Evolutionary conservation across 1,284 basidiomycete species (phyloP).

Genomic region (Cryptococcus wingfieldii): DNA sequence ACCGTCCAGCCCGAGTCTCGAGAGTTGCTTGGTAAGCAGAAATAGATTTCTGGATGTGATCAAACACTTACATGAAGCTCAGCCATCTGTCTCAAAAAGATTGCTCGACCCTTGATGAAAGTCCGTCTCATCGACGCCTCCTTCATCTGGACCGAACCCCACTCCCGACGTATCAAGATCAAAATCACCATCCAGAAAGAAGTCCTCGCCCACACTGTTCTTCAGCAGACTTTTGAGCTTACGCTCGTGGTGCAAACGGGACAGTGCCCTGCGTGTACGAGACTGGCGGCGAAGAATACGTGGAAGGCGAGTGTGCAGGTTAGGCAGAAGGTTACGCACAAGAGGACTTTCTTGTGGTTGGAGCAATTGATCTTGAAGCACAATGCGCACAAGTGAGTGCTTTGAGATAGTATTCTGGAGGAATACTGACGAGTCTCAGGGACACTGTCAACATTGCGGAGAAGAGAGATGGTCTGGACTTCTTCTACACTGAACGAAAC

Average conservation of each 20-base stretch:
- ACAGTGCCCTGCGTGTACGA: slow-evolving; percentile 91
- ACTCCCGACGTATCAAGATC: slow-evolving; percentile 86
- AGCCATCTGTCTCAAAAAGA: slow-evolving; percentile 84
- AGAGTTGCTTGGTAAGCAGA: slow-evolving; percentile 65
- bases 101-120: slow-evolving; percentile 82
- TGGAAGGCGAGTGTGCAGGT: slow-evolving; percentile 98
- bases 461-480: slow-evolving; percentile 90
- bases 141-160: slow-evolving; percentile 99
- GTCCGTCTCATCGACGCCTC: slow-evolving; percentile 94
- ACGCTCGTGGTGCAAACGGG: slow-evolving; percentile 94
- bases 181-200: slow-evolving; percentile 98
- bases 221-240: slow-evolving; percentile 97
- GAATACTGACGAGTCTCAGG: slow-evolving; percentile 53
- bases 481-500: slow-evolving; percentile 86
- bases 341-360: slow-evolving; percentile 95
- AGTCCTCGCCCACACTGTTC: slow-evolving; percentile 88
- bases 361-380: slow-evolving; percentile 98
- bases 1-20: slow-evolving; percentile 84
- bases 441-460: slow-evolving; percentile 92
- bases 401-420: neutral
- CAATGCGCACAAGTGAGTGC: slow-evolving; percentile 73
- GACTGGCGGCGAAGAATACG: slow-evolving; percentile 94
- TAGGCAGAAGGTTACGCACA: slow-evolving; percentile 94
- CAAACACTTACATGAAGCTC: neutral
- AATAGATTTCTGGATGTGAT: neutral